phyloP scores from a whole-genome alignment of 2,329 filamentous ascomycete genomes.

The Akanthomyces muscarius region DNA sequence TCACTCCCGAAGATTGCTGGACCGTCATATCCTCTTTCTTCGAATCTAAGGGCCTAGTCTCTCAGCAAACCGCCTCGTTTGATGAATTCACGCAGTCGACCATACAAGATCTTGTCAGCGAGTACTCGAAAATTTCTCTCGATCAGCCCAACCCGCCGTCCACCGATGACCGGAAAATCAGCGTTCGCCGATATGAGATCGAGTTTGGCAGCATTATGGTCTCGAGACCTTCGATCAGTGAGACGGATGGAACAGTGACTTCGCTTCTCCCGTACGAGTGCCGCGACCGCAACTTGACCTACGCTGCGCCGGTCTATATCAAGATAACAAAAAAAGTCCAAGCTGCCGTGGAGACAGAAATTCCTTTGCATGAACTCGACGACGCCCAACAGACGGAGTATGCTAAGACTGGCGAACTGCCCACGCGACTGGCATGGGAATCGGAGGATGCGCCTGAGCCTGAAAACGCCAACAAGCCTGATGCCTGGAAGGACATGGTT shows the following conservation, averaged over 20 bases:
- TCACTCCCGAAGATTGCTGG: constrained; percentile 98
- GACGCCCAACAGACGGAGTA: constrained; percentile 56
- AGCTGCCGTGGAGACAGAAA: constrained; percentile 71
- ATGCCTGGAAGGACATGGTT: constrained; percentile 64
- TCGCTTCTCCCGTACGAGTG: constrained; percentile 92
- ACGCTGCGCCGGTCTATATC: constrained; percentile 86
- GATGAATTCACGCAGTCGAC: constrained; percentile 94
- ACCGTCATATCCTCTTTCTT: constrained; percentile 96
- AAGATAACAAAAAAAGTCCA: constrained; percentile 82
- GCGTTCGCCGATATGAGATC: constrained; percentile 89
- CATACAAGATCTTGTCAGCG: constrained; percentile 89
- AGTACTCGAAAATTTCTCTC: constrained; percentile 86
- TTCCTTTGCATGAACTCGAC: constrained; percentile 65
- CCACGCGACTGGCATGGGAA: constrained; percentile 58
- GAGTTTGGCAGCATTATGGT: constrained; percentile 89
- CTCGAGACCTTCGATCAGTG: constrained; percentile 84
- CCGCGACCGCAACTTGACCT: constrained; percentile 91
- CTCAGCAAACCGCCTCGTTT: constrained; percentile 96
- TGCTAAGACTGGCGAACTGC: constrained; percentile 51
- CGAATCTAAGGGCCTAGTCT: constrained; percentile 90
- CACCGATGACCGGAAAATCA: constrained; percentile 72
- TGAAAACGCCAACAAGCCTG: constrained; percentile 48
- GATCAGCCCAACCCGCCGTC: constrained; percentile 83
- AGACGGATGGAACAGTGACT: constrained; percentile 83
- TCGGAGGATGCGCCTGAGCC: constrained; percentile 52